Evolutionary conservation across 2,329 filamentous ascomycete genomes (phyloP), one percentile per base, ranked within the genome.

Genomic region (Ascochyta viciae-villosae): DNA sequence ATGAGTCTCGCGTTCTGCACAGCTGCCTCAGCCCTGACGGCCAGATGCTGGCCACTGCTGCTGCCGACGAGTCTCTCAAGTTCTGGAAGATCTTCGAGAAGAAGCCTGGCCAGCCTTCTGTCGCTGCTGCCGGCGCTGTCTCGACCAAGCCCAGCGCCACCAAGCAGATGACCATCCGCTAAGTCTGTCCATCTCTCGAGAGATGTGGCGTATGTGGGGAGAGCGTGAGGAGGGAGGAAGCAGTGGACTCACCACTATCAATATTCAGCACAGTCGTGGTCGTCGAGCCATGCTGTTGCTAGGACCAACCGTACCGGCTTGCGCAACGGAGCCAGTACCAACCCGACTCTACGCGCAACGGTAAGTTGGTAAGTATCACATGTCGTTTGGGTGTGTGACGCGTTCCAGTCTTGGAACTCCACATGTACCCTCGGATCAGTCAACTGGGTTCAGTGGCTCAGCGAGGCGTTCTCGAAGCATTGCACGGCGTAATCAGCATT

Each of bases 41-140:
- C 48, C 95, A 99, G 82, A 96, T 97, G 87, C 86, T 99, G 52
- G 95, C 95, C 46, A 99, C 95, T 47, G 94, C 95, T 58, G 89
- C 94, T 67, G 93, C 94, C 34, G 95, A 99, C 71, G 95, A 99
- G 83, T 94, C 89, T 74, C 84, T 99, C 77, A 99, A 99, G 82
- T 99, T 99, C 85, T 99, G 95, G 95, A 99, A 99, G 87, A 85
- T 99, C 68, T 99, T 99, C 73, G 95, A 99, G 85, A 97, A 96
- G 86, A 98, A 97, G 86, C 83, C 93, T 16, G 92, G 92, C 56
- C 81, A 85, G 58, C 85, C 88, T 47, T 85, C 87, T 44, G 74
- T 83, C 29, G 82, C 87, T 50, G 84, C 86, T 66, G 84, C 88
- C 55, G 87, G 87, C 61, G 82, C 89, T 57, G 89, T 89, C 45